Base-by-base conservation (phyloP, 805 yeast genomes). In the Saccharomycopsis babjevae region DNA sequence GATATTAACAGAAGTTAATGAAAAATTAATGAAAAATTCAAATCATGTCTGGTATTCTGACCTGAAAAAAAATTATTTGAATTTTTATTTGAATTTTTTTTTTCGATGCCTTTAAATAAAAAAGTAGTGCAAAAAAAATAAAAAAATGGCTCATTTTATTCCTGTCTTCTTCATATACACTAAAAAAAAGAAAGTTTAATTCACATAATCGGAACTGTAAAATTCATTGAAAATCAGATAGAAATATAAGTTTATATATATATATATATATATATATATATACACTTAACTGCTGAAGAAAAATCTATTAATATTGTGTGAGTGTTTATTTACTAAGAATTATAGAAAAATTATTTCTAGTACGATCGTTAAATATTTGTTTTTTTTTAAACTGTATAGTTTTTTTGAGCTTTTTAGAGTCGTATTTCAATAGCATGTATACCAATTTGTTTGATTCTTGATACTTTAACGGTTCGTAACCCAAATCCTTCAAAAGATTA, bases 381-480 rank as follows among this genome's bases (percentile, higher is more conserved):
- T 54, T 56, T 28, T 63, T 63, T 40, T 13, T 28, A 38, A 60
- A 58, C 50, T 52, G 58, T n/a, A 57, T 30, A 15, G 32, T 13
- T 32, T 38, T 34, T 28, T 57, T 50, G 16, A 15, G 39, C n/a
- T 54, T 54, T 22, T 18, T 36, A 4, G 30, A 34, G 46, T 80
- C 80, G 81, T 84, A 82, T 59, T 77, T 74, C 65, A 80, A 83
- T 16, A 89, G 75, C 83, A 89, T 80, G 69, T 92, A 92, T 1
- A 84, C 86, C 15, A 91, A 77, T 67, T 91, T 91, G 57, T 79
- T 77, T 0, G 96, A 84, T 59, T 81, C 82, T 64, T 86, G 81
- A 61, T 77, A 75, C 56, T 75, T 68, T 4, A 77, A 57, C 40
- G 75, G 63, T 7, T 61, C 63, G 64, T 83, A 90, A 0, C 97